phyloP scores from a whole-genome alignment of 371 early-diverging fungal species.

The Dinochytrium kinnereticum region DNA sequence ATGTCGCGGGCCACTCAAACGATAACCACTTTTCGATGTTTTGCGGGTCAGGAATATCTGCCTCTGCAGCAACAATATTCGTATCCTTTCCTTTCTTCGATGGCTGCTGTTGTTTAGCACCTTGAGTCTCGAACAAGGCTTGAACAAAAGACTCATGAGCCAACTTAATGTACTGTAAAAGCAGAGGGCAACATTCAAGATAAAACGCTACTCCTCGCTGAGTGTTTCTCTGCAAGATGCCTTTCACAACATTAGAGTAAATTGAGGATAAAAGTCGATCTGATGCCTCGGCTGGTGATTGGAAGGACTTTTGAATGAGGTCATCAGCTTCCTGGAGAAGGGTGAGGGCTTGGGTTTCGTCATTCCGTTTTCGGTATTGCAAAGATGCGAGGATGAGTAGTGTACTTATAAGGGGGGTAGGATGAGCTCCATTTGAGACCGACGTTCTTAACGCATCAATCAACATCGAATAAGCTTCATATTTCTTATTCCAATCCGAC shows the following conservation, averaged over 20 bases:
- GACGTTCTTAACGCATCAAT: neutral
- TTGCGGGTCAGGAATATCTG: neutral
- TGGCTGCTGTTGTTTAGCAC: neutral
- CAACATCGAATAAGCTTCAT: neutral
- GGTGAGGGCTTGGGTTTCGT: neutral
- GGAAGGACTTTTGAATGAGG: neutral
- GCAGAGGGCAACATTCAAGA: neutral
- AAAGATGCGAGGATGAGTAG: neutral
- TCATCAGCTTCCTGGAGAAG: neutral
- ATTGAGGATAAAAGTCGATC: neutral
- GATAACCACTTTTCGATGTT: neutral
- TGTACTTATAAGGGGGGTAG: neutral
- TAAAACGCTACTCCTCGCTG: neutral
- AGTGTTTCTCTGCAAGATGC: neutral
- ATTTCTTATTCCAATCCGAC: neutral
- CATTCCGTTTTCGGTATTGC: neutral
- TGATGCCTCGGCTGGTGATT: neutral
- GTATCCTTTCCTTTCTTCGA: neutral
- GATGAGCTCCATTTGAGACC: neutral
- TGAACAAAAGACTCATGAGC: neutral
- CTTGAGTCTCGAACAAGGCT: neutral
- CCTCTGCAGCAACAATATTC: neutral
- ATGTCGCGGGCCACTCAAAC: neutral
- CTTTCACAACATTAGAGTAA: neutral
- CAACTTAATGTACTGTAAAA: neutral